Evolutionary conservation across 129 eudicot genomes (phyloP), one percentile per base, ranked within the genome.

Genomic region (Tagetes erecta): DNA sequence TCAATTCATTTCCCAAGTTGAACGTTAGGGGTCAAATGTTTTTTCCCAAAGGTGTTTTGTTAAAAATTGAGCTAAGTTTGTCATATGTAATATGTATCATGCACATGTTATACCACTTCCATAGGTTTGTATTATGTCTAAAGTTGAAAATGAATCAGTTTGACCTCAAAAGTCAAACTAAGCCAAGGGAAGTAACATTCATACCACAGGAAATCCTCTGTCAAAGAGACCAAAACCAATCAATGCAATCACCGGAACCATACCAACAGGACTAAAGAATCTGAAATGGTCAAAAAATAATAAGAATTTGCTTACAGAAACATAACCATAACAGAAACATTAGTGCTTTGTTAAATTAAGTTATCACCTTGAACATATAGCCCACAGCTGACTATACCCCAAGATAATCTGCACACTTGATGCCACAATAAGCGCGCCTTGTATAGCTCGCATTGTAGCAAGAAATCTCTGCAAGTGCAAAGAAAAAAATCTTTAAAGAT

Each of bases 361-460:
- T n/a, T 20, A 52, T 40, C 53, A 95, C 99, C 99, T 95, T 81
- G 97, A 91, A 78, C 91, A 95, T 44, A 95, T 95, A 64, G 94
- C 99, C 99, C 99, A 95, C 33, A 95, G 73, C 75, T 91, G 97
- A 89, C 99, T 94, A 37, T 86, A 94, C 38, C 99, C 99, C 88
- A 94, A 84, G 46, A 94, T 94, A 70, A 94, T 91, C 80, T 94
- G 99, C 85, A 94, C 91, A 56, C 99, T 94, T 9, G 99, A 94
- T 58, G 97, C 99, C 30, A 94, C 99, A 39, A 95, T 95, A 46
- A 91, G 82, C 20, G 99, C 97, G 42, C 99, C 99, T 83, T 95
- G 99, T 78, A 87, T 84, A 11, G 97, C 97, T 65, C 94, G 73
- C 99, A 91, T 95, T 40, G 96, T 91, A 81, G 63, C 87, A 45